phyloP scores from a whole-genome alignment of 202 grass and related monocot species.

The Eragrostis tef region DNA sequence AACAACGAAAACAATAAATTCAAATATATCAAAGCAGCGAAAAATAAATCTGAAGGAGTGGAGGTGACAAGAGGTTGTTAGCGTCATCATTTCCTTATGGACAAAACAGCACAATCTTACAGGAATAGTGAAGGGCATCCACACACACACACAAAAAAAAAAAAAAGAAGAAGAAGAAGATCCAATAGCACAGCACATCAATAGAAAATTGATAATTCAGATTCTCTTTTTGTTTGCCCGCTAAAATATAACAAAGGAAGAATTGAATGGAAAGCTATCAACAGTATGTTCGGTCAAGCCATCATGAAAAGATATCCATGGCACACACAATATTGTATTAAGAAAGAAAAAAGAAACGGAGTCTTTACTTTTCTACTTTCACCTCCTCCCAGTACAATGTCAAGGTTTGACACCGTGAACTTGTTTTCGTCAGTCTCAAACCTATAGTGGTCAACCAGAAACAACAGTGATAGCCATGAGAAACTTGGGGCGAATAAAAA shows the following conservation, averaged over 20 bases:
- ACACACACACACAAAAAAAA: too few species aligned
- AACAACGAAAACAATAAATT: slow-evolving; percentile 2
- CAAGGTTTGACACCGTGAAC: slow-evolving; percentile 68
- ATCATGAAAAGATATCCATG: slow-evolving; percentile 39
- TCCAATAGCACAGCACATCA: slow-evolving; percentile 14
- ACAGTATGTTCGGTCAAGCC: slow-evolving; percentile 17
- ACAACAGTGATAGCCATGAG: slow-evolving; percentile 36
- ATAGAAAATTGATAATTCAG: slow-evolving; percentile 17
- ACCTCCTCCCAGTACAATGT: slow-evolving; percentile 77
- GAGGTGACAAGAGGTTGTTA: slow-evolving; percentile 5
- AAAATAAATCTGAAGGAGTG: slow-evolving; percentile 14
- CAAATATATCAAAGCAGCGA: slow-evolving; percentile 31
- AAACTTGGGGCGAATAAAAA: slow-evolving; percentile 26
- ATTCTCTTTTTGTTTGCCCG: background rate
- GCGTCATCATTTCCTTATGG: background rate
- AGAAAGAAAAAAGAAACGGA: slow-evolving; percentile 32
- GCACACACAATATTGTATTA: slow-evolving; percentile 20
- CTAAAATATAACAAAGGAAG: slow-evolving; percentile 2
- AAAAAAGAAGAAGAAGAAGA: slow-evolving; percentile 29
- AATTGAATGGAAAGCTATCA: background rate
- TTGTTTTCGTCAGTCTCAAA: slow-evolving; percentile 62
- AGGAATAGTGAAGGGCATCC: background rate
- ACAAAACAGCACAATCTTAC: slow-evolving; percentile 20
- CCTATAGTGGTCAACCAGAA: slow-evolving; percentile 63
- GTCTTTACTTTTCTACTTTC: slow-evolving; percentile 79